Evolutionary conservation across 352 stramenopile genomes (phyloP).

Genomic region (Peronospora belbahrii): DNA sequence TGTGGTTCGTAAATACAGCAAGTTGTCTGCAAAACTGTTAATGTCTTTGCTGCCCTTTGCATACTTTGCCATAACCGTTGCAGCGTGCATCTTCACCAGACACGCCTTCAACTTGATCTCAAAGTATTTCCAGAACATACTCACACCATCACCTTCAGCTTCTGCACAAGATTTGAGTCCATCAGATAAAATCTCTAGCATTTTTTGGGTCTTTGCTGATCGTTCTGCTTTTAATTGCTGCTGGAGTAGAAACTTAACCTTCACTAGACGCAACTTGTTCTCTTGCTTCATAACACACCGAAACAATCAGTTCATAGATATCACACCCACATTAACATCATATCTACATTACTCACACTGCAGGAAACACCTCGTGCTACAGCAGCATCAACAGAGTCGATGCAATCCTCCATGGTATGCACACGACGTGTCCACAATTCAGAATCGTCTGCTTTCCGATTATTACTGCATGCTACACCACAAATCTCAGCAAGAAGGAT

Average conservation of each 20-base stretch:
- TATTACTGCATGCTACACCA: conserved; percentile 31
- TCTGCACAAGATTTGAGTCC: conserved; percentile 29
- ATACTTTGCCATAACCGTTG: conserved; percentile 28
- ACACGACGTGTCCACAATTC: conserved; percentile 50
- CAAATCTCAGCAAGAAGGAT: conserved; percentile 57
- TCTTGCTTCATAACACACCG: conserved; percentile 16
- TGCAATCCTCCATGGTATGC: conserved; percentile 37
- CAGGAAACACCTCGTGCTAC: conserved; percentile 14
- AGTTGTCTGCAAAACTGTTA: conserved; percentile 35
- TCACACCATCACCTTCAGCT: conserved; percentile 3
- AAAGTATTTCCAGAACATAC: conserved; percentile 43
- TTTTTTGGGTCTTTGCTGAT: conserved; percentile 24
- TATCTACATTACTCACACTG: conserved; percentile 3
- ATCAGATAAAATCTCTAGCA: conserved; percentile 45
- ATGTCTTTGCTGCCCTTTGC: conserved; percentile 3
- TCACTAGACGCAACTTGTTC: conserved; percentile 40
- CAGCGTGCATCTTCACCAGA: conserved; percentile 46
- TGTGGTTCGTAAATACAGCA: conserved; percentile 40
- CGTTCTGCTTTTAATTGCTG: conserved; percentile 39
- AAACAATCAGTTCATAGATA: conserved; percentile 3
- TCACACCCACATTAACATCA: neutral
- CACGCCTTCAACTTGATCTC: conserved; percentile 38
- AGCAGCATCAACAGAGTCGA: conserved; percentile 21
- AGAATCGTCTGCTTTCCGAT: conserved; percentile 31
- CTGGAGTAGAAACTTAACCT: conserved; percentile 47